Evolutionary conservation across 1,284 basidiomycete species (phyloP), one percentile per base, ranked within the genome.

Genomic region (Sporisorium sorghi): DNA sequence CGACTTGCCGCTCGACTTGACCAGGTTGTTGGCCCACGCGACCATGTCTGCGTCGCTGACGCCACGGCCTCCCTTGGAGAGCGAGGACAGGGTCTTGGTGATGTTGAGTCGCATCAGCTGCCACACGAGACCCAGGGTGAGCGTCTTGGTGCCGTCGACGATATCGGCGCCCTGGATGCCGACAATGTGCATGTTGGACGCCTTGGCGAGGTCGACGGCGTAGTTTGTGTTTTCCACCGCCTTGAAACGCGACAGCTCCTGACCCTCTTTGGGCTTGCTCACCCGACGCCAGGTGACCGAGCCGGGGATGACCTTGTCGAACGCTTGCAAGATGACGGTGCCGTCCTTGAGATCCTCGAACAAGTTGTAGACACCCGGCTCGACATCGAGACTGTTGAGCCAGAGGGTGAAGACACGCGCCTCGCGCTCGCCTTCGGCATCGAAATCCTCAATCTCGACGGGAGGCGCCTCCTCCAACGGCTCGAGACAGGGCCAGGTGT

Each of bases 201-300:
- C 90, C 85, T 92, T 93, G 17, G 90, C 95, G 17, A 99, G 90
- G 55, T 99, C 96, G 54, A 98, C 91, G 5, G 88, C 90, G 81
- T 99, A 99, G 85, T 99, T 99, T 57, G 93, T 97, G 86, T 99
- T 99, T 86, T 99, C 97, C 35, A 99, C 94, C 46, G 91, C 91
- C 88, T 99, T 99, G 89, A 98, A 99, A 58, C 94, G 88, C 37
- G 93, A 94, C 23, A 99, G 87, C 58, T 90, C 92, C 82, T 91
- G 91, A 30, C 90, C 67, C 30, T 88, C 91, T 84, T 92, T 94
- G 23, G 94, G 94, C 86, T 96, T 96, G 63, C 91, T 92, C 19
- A 97, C 95, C 12, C 96, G 89, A 33, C 93, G 89, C 97, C 96
- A 98, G 67, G 92, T 87, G 58, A 99, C 97, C 24, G 90, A 91